Conservation (phyloP, 805 yeast genomes). For the Wickerhamomyces rabaulensis region DNA sequence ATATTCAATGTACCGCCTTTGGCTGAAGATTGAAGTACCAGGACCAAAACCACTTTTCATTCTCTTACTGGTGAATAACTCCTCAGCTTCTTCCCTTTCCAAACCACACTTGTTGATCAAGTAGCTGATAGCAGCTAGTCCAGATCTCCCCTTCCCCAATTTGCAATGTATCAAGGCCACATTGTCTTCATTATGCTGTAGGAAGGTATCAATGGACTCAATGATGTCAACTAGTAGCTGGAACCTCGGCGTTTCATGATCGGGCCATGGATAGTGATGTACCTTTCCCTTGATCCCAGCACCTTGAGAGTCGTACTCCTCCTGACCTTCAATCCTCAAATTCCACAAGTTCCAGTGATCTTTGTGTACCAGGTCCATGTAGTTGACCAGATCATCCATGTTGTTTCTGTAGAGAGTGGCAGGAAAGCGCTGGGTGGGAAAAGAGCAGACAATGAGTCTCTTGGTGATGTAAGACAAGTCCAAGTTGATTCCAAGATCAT, state of each 20-base stretch:
- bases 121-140: slow-evolving; percentile 67
- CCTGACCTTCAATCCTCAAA: slow-evolving; percentile 53
- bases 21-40: slow-evolving; percentile 73
- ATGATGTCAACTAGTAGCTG: slow-evolving; percentile 39
- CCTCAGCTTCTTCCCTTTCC: slow-evolving; percentile 42
- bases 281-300: slow-evolving; percentile 1
- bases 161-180: slow-evolving; percentile 80
- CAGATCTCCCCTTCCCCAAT: slow-evolving; percentile 91
- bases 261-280: slow-evolving; percentile 51
- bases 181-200: slow-evolving; percentile 29
- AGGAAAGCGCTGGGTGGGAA: slow-evolving; percentile 50
- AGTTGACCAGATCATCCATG: slow-evolving; percentile 43
- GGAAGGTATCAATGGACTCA: slow-evolving; percentile 38
- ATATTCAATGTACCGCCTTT: slow-evolving; percentile 61
- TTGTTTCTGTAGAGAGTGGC: slow-evolving; percentile 47
- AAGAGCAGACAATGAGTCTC: slow-evolving; percentile 66
- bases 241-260: slow-evolving; percentile 75
- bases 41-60: slow-evolving; percentile 48
- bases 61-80: slow-evolving; percentile 49
- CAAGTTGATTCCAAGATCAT: slow-evolving; percentile 30
- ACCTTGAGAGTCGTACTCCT: slow-evolving; percentile 28
- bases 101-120: slow-evolving; percentile 45
- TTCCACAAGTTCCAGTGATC: slow-evolving; percentile 70
- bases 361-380: slow-evolving; percentile 42
- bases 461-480: slow-evolving; percentile 68